These are phyloP conservation scores for Rhodomyrtus tomentosa DNA, from an alignment of 345 rosid species.

Conservation along the genomic window DNA sequence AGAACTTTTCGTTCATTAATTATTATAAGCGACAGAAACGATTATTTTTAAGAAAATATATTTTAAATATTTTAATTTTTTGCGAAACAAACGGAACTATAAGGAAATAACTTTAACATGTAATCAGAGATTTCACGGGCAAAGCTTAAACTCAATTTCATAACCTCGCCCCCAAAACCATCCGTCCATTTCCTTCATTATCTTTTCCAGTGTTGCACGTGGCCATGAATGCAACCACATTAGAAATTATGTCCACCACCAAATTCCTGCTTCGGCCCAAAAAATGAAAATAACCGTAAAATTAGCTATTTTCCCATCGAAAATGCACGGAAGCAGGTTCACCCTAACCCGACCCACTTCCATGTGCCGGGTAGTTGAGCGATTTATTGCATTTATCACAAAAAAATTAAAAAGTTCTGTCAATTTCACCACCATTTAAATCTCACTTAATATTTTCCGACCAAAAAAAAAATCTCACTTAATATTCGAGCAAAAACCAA, in stretches of 20 bases:
- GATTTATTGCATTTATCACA: background rate
- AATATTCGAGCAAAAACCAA: too few relatives aligned
- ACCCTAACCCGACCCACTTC: background rate
- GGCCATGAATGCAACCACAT: background rate
- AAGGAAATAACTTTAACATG: too few relatives aligned
- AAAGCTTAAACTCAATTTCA: too few relatives aligned
- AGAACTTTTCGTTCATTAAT: too few relatives aligned
- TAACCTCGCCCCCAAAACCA: too few relatives aligned
- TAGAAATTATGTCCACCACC: background rate
- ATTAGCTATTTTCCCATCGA: background rate
- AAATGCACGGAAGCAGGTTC: background rate
- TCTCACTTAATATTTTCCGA: too few relatives aligned
- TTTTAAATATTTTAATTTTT: too few relatives aligned
- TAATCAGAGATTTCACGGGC: too few relatives aligned
- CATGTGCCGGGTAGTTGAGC: background rate
- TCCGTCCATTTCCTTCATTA: background rate
- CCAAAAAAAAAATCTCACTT: too few relatives aligned
- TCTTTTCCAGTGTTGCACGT: background rate
- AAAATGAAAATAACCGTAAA: background rate
- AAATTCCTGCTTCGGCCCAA: background rate
- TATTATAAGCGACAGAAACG: too few relatives aligned
- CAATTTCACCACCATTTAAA: background rate
- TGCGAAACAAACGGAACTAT: too few relatives aligned
- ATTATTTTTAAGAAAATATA: too few relatives aligned
- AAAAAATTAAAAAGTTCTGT: background rate